Evolutionary conservation across 2,329 filamentous ascomycete genomes (phyloP), one percentile per base, ranked within the genome.

Genomic region (Scleromitrula shiraiana): DNA sequence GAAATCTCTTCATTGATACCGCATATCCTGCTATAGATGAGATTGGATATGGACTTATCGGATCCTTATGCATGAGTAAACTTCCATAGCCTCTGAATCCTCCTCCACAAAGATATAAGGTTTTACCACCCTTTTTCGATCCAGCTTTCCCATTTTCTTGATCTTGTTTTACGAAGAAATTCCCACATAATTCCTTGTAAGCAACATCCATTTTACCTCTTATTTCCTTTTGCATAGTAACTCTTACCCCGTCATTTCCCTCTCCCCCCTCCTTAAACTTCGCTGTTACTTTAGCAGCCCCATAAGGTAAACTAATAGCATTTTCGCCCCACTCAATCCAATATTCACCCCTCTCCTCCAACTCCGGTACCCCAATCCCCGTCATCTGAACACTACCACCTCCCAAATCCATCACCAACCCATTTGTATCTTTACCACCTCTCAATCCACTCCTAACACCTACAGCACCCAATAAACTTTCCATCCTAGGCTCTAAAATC

Each of bases 1-100:
- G 68, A 60, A 95, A 94, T 2, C 76, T 70, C 3, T 69, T 61
- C 9, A 78, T 77, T 0, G 73, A 65, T 1, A 82, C 85, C 7
- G 73, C 77, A 65, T 93, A 95, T 2, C 85, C 83, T 53, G 89
- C 90, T 64, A 93, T 83, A 17, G 84, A 82, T 0, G 88, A 79
- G 22, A 95, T 85, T 0, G 90, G 90, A 63, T 95, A 96, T 0
- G 88, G 88, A 46, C 76, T 71, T 36, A 88, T 76, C 5, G 71
- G 67, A 59, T 91, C 85, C 56, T 78, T 76, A 62, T 85, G 82
- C 84, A 95, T 90, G 44, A 95, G 73, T 61, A 95, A 81, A 65
- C 88, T 94, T 6, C 89, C 90, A 73, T 94, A 95, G 14, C 90
- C 90, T 29, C 90, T 75, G 62, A 95, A 95, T 0, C 90, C 90